These are phyloP conservation scores for Gymnopilus junonius DNA, from an alignment of 768 basidiomycete genomes.

Conservation along the genomic window DNA sequence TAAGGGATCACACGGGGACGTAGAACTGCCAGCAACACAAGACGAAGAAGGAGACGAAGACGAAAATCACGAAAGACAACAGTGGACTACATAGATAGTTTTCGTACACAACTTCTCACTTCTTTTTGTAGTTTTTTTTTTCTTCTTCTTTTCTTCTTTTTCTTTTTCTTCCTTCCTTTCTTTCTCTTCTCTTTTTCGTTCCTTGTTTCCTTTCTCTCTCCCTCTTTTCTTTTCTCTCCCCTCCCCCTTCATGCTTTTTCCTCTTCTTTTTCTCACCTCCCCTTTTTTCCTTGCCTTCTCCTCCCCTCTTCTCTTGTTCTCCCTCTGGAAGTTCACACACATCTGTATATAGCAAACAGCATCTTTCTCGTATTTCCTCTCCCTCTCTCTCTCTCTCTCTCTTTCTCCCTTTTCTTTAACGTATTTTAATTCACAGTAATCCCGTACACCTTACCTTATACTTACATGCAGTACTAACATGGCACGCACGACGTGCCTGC, in stretches of 20 bases:
- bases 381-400: too few relatives aligned
- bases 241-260: background rate
- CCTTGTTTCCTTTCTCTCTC: background rate
- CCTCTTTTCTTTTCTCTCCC: background rate
- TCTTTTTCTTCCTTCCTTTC: too few relatives aligned
- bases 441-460: too few relatives aligned
- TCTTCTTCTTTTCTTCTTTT: background rate
- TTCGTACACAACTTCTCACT: too few relatives aligned
- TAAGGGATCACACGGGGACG: background rate
- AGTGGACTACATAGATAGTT: background rate
- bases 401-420: too few relatives aligned
- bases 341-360: too few relatives aligned
- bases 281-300: background rate
- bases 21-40: background rate
- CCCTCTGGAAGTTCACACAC: too few relatives aligned
- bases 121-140: background rate
- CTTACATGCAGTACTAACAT: too few relatives aligned
- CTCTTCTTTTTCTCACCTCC: background rate
- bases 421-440: too few relatives aligned
- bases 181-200: background rate
- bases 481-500: too few relatives aligned
- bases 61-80: background rate
- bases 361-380: too few relatives aligned
- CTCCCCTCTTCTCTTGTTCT: background rate
- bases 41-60: background rate